A percentile compares a stretch with the other conserved stretches of the same genome.
Conservation (phyloP, 2,329 filamentous ascomycete genomes). For the Gaeumannomyces tritici region DNA sequence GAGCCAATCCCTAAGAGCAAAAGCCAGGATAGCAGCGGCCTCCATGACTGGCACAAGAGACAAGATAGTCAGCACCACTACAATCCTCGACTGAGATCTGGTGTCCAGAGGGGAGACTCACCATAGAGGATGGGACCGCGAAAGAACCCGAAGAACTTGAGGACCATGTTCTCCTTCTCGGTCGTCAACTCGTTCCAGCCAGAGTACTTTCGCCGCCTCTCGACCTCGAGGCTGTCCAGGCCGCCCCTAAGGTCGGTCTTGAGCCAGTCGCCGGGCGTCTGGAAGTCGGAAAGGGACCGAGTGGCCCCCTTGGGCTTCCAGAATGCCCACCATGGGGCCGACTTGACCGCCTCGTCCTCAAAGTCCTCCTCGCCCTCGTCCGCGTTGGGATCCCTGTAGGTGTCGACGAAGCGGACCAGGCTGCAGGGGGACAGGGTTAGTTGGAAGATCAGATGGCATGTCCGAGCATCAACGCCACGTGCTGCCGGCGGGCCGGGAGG, state of each 20-base stretch:
- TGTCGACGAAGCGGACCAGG: conserved; percentile 23
- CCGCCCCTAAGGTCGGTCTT: conserved; percentile 58
- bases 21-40: conserved; percentile 62
- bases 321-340: conserved; percentile 25
- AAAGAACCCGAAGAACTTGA: conserved; percentile 70
- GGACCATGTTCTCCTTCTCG: conserved; percentile 67
- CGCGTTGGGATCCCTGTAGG: conserved; percentile 23
- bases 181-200: conserved; percentile 65
- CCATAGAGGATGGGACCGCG: conserved; percentile 68
- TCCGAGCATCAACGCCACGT: background rate
- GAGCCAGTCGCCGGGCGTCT: conserved; percentile 40
- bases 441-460: background rate
- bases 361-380: conserved; percentile 18
- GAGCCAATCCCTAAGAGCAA: conserved; percentile 67
- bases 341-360: conserved; percentile 11
- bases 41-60: conserved; percentile 53
- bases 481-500: too few relatives aligned
- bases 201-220: conserved; percentile 52
- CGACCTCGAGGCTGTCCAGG: conserved; percentile 49
- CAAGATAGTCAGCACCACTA: background rate
- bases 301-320: conserved; percentile 19
- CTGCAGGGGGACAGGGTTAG: conserved; percentile 3
- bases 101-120: conserved; percentile 28
- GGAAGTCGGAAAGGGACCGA: conserved; percentile 20
- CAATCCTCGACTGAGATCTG: background rate